phyloP scores from a whole-genome alignment of 1,139 yeast genomes.

The Pneumocystis jirovecii region DNA sequence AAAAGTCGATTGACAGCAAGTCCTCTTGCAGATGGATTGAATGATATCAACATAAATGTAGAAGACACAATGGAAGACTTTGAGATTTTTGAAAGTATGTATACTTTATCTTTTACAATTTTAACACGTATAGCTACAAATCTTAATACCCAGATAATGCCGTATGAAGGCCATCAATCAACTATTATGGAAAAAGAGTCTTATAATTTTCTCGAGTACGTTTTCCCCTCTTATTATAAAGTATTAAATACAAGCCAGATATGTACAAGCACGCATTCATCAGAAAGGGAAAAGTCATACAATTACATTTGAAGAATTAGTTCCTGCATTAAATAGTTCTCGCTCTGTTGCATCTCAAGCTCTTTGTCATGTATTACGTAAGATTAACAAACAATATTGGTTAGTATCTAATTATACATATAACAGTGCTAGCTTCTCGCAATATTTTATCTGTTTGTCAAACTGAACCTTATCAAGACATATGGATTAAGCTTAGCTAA shows the following conservation, averaged over 20 bases:
- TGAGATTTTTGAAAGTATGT: neutral
- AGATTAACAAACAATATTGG: neutral
- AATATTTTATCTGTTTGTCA: neutral
- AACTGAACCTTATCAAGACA: neutral
- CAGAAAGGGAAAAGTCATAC: neutral
- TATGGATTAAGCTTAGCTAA: neutral
- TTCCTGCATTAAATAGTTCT: neutral
- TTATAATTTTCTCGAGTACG: neutral
- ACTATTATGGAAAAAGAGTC: neutral
- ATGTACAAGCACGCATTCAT: neutral
- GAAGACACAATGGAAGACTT: neutral
- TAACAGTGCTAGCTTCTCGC: neutral
- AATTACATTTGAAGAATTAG: constrained; percentile 1
- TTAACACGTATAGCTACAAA: neutral
- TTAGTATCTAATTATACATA: neutral
- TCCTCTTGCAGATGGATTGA: neutral
- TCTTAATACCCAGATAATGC: neutral
- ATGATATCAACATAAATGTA: neutral
- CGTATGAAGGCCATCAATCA: neutral
- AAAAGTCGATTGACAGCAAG: neutral
- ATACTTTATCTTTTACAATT: neutral
- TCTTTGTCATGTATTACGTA: neutral
- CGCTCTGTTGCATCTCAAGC: constrained; percentile 2
- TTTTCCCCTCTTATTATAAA: neutral
- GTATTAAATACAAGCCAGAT: neutral